These are phyloP conservation scores for Pythium insidiosum DNA, from an alignment of 352 stramenopile species.

Conservation along the genomic window DNA sequence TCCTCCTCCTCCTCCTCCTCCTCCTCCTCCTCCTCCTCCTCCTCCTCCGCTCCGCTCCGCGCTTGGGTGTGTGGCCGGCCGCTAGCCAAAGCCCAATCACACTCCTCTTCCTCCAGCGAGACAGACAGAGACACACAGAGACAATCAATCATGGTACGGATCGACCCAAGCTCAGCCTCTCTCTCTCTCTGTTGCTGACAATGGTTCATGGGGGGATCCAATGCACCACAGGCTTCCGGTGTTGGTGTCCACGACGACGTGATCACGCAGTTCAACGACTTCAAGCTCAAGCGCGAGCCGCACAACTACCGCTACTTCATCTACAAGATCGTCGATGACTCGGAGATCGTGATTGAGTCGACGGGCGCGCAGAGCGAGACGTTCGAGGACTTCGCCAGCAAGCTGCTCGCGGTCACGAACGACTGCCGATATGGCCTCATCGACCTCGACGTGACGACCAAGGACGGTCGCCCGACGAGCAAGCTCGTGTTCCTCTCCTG, in stretches of 20 bases:
- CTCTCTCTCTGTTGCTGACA: too few species aligned
- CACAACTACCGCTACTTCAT: constrained; percentile 94
- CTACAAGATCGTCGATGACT: constrained; percentile 93
- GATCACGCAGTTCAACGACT: constrained; percentile 91
- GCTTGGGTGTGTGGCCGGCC: too few species aligned
- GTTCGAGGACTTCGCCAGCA: constrained; percentile 85
- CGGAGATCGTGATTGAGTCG: constrained; percentile 91
- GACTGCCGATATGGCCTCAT: constrained; percentile 87
- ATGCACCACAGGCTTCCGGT: constrained; percentile 89
- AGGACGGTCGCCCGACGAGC: constrained; percentile 82
- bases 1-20: too few species aligned
- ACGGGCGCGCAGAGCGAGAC: constrained; percentile 63
- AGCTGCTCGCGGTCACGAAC: constrained; percentile 62
- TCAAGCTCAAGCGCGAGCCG: constrained; percentile 92
- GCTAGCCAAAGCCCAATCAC: too few species aligned
- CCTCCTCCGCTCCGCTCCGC: too few species aligned
- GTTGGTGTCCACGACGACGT: constrained; percentile 91
- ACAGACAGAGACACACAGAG: too few species aligned
- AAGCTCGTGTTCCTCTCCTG: constrained; percentile 92
- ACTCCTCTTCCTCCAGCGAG: too few species aligned
- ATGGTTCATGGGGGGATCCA: too few species aligned
- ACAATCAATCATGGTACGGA: too few species aligned
- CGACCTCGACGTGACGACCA: constrained; percentile 85
- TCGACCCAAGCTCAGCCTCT: too few species aligned
- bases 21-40: too few species aligned